A percentile compares a stretch with the other conserved stretches of the same genome.
phyloP scores from a whole-genome alignment of 192 early-diverging fungal genomes.

The Coemansia sp. region DNA sequence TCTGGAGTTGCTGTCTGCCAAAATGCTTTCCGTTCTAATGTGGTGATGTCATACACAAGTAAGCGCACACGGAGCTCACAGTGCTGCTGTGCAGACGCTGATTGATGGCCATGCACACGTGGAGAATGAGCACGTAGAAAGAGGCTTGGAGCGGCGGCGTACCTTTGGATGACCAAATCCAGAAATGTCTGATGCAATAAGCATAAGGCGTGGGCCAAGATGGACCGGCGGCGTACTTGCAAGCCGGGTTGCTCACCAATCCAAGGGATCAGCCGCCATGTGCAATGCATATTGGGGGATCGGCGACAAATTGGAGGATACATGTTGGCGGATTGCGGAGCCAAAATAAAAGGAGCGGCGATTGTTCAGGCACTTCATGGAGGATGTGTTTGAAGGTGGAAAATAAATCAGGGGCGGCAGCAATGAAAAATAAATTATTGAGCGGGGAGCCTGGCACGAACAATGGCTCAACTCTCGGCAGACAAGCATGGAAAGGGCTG shows the following conservation, averaged over 20 bases:
- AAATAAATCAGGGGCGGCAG: background rate
- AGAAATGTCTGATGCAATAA: background rate
- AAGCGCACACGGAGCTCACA: background rate
- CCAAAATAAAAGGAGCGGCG: background rate
- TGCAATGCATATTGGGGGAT: constrained; percentile 11
- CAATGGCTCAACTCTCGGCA: background rate
- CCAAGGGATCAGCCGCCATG: constrained; percentile 8
- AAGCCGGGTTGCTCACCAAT: background rate
- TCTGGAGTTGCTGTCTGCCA: no score
- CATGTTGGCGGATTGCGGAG: background rate
- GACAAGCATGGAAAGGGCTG: background rate
- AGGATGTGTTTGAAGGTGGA: background rate
- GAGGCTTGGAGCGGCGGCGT: constrained; percentile 7
- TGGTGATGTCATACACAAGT: background rate
- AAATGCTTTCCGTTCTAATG: background rate
- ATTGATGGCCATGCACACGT: constrained; percentile 1
- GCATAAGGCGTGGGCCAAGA: background rate
- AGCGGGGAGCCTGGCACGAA: background rate
- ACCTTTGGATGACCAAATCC: background rate
- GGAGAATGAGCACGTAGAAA: constrained; percentile 7
- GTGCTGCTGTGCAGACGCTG: background rate
- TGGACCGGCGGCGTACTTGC: background rate
- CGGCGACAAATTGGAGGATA: constrained; percentile 10
- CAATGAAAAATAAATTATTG: background rate
- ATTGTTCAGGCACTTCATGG: constrained; percentile 1